phyloP scores from a whole-genome alignment of 306 rosid genomes.

The Quercus robur region DNA sequence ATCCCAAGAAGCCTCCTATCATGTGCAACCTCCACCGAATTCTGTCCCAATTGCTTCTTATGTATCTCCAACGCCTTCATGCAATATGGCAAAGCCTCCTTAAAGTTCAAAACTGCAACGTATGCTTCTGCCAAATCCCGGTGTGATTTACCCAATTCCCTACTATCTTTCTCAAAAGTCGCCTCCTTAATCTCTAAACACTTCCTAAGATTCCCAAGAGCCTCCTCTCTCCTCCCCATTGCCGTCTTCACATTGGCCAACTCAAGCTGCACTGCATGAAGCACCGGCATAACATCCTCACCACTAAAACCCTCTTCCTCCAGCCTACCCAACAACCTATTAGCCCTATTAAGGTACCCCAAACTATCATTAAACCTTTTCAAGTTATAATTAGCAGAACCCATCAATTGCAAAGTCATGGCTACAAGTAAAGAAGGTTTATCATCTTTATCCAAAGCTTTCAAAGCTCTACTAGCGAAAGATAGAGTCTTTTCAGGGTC shows the following conservation, averaged over 20 bases:
- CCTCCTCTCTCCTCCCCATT: constrained; percentile 96
- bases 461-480: constrained; percentile 67
- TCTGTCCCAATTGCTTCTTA: constrained; percentile 53
- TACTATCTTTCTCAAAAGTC: constrained; percentile 68
- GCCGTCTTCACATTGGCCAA: constrained; percentile 80
- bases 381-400: constrained; percentile 64
- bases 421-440: constrained; percentile 59
- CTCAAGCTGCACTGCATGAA: constrained; percentile 85
- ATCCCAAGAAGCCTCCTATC: constrained; percentile 82
- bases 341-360: constrained; percentile 77
- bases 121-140: constrained; percentile 80
- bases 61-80: constrained; percentile 84
- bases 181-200: constrained; percentile 83
- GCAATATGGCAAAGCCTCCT: constrained; percentile 67
- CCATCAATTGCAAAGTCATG: constrained; percentile 81
- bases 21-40: constrained; percentile 80
- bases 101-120: constrained; percentile 70
- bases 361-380: constrained; percentile 81
- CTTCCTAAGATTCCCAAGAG: constrained; percentile 65
- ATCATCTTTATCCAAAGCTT: constrained; percentile 56
- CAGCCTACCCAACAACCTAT: constrained; percentile 62
- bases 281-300: constrained; percentile 69
- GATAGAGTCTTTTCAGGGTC: constrained; percentile 68
- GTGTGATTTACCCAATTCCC: constrained; percentile 66
- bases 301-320: constrained; percentile 46